Evolutionary conservation across 164 flowering plant genomes (phyloP).

Genomic region (Stephania japonica): DNA sequence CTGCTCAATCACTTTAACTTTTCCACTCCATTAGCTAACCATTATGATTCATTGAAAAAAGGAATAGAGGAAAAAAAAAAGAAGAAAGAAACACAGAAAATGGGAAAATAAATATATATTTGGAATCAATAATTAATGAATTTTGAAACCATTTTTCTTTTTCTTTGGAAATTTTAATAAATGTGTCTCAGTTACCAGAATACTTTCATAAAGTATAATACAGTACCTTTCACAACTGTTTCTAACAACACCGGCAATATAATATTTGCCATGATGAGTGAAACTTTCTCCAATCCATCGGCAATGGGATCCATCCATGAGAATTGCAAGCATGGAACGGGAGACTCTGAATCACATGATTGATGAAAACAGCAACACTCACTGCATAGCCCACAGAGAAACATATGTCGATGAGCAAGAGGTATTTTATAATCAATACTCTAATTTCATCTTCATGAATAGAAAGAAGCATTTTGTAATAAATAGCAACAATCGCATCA

Average conservation of each 20-base stretch:
- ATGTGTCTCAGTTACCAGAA: not conserved
- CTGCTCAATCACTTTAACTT: not conserved
- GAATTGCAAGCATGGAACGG: conserved; percentile 69
- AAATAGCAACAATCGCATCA: not conserved
- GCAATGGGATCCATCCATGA: conserved; percentile 28
- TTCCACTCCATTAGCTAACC: not conserved
- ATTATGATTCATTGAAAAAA: not conserved
- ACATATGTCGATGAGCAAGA: not conserved
- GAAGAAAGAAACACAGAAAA: not conserved
- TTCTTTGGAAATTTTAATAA: not conserved
- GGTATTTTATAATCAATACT: not conserved
- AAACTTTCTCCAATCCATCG: conserved; percentile 35
- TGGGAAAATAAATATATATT: too few species aligned
- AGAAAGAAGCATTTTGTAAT: too few species aligned
- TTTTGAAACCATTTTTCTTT: not conserved
- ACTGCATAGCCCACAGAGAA: conserved; percentile 35
- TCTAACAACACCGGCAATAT: conserved; percentile 63
- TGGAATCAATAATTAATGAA: not conserved
- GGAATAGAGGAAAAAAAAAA: not conserved
- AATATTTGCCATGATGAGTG: conserved; percentile 44
- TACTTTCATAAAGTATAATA: not conserved
- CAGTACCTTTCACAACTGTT: conserved; percentile 69
- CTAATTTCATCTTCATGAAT: not conserved
- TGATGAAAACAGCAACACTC: conserved; percentile 52
- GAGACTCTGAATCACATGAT: conserved; percentile 25